phyloP scores from a whole-genome alignment of 257 asterid species.

The Gentiana dahurica region DNA sequence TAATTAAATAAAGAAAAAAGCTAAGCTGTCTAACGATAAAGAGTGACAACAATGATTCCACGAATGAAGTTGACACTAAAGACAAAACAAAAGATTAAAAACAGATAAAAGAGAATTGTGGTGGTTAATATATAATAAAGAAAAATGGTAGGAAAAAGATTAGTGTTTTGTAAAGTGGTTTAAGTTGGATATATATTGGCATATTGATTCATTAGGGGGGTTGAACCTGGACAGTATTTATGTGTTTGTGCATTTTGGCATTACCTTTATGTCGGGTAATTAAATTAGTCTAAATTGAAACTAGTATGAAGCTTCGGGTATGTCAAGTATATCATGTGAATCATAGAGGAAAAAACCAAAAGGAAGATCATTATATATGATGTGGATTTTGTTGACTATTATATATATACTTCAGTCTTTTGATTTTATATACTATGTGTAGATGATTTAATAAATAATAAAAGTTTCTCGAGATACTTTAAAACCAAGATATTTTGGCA shows the following conservation, averaged over 20 bases:
- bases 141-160: background rate
- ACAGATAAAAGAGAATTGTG: conserved; percentile 1
- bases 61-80: background rate
- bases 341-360: too few species aligned
- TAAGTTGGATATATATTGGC: conserved; percentile 3
- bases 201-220: conserved; percentile 18
- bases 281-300: too few species aligned
- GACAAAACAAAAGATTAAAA: background rate
- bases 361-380: too few species aligned
- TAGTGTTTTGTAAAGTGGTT: background rate
- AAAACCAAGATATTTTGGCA: too few species aligned
- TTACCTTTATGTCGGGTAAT: too few species aligned
- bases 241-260: background rate
- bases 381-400: too few species aligned
- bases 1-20: background rate
- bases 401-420: too few species aligned
- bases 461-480: too few species aligned
- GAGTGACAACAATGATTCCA: background rate
- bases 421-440: too few species aligned
- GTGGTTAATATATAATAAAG: background rate
- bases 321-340: too few species aligned
- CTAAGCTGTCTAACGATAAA: background rate
- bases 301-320: too few species aligned
- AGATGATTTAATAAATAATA: too few species aligned
- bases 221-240: conserved; percentile 49